Base-by-base conservation (phyloP, 2,329 filamentous ascomycete genomes). In the Lachnellula occidentalis region DNA sequence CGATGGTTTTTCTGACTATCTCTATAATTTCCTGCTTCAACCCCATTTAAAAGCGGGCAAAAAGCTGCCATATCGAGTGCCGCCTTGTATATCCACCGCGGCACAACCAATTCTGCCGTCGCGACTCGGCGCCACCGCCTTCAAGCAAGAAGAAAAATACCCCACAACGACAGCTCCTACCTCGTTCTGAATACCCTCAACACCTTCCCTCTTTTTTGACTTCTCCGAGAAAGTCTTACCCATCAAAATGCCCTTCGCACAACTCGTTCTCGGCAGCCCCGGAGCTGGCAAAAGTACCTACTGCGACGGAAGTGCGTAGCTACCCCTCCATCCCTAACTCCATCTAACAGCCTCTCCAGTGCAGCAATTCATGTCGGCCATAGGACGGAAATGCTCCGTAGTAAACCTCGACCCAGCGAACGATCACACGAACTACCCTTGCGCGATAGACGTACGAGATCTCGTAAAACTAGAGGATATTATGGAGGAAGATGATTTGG, bases 371-470 rank as follows among this genome's bases (percentile, higher is more conserved):
- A 87, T 97, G 79, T 87, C 87, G 61, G 92, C 94, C 60, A 96
- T 99, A 69, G 91, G 92, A 57, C 87, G 94, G 54, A 92, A 95
- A 72, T 96, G 90, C 76, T 95, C 90, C 15, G 85, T 97, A 37
- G 90, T 96, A 56, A 99, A 99, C 70, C 86, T 99, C 61, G 94
- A 99, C 73, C 94, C 94, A 24, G 94, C 94, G 52, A 99, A 99
- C 76, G 92, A 97, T 67, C 85, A 87, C 57, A 94, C 91, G 1
- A 88, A 83, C 58, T 99, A 97, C 71, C 85, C 87, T 19, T 90
- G 86, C 66, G 92, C 92, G 5, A 80, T 99, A 62, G 94, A 99
- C 68, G 92, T 99, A 52, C 87, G 94, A 57, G 83, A 88, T 54
- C 76, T 99, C 1, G 83, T 97, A 36, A 95, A 90, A 8, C 78